phyloP scores from a whole-genome alignment of 169 alveolate genomes.

The Plasmodium malariae region DNA sequence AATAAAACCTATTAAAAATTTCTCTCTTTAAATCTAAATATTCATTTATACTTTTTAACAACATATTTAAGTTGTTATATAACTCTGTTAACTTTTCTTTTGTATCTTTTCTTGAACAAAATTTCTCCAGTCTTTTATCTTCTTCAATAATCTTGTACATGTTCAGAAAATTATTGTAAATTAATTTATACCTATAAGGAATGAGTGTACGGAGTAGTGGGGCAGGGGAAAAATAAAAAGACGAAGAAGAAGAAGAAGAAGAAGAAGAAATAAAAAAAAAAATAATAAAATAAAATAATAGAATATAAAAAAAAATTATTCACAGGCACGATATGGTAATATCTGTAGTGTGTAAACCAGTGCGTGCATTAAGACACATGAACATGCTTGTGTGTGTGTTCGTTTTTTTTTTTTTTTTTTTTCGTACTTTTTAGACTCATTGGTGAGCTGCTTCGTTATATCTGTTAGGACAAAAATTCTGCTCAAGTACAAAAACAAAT shows the following conservation, averaged over 20 bases:
- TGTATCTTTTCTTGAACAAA: conserved; percentile 61
- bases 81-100: conserved; percentile 63
- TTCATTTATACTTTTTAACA: conserved; percentile 69
- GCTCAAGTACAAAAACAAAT: conserved; percentile 54
- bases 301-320: too few species aligned
- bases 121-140: conserved; percentile 67
- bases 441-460: conserved; percentile 52
- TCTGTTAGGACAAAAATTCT: conserved; percentile 67
- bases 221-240: background rate
- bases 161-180: conserved; percentile 46
- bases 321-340: too few species aligned
- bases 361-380: too few species aligned
- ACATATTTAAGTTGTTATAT: conserved; percentile 34
- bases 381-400: background rate
- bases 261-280: too few species aligned
- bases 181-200: conserved; percentile 38
- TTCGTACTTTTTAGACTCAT: conserved; percentile 70
- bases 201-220: background rate
- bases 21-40: conserved; percentile 73
- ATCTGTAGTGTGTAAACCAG: too few species aligned
- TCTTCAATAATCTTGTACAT: conserved; percentile 66
- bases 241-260: background rate
- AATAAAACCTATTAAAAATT: conserved; percentile 62
- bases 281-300: too few species aligned
- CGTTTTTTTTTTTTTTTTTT: too few species aligned